phyloP scores from a whole-genome alignment of 495 filamentous ascomycete species.

The Penicillium turbatum region DNA sequence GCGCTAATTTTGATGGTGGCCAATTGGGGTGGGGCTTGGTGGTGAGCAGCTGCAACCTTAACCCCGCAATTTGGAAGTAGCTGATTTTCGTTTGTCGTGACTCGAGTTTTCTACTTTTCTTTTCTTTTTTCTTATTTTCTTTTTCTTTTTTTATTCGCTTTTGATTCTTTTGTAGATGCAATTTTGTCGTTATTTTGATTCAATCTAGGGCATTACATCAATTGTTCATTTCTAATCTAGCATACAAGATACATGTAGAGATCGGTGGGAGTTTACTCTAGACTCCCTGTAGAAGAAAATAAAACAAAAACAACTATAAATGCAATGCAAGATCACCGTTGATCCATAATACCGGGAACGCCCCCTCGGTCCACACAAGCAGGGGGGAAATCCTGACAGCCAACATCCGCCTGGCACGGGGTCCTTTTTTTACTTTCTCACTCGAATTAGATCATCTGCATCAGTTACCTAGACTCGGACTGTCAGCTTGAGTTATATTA shows the following conservation, averaged over 20 bases:
- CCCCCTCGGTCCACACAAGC: background rate
- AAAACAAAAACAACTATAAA: too few relatives aligned
- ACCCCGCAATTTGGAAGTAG: slow-evolving; percentile 27
- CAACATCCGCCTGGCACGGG: too few relatives aligned
- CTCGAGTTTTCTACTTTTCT: background rate
- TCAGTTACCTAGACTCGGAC: too few relatives aligned
- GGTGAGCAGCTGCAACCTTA: slow-evolving; percentile 27
- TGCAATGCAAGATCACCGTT: slow-evolving; percentile 12
- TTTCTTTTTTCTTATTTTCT: background rate
- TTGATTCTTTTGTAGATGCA: background rate
- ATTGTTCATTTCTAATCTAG: background rate
- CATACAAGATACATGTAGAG: too few relatives aligned
- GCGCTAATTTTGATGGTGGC: slow-evolving; percentile 5
- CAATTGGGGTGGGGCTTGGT: background rate
- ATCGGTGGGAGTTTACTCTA: too few relatives aligned
- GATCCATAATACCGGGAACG: slow-evolving; percentile 1
- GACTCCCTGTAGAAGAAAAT: too few relatives aligned
- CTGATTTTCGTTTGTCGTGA: background rate
- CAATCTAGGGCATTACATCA: background rate
- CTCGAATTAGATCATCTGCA: too few relatives aligned
- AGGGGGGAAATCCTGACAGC: background rate
- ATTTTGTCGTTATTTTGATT: background rate
- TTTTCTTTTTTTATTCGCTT: background rate
- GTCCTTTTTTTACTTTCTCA: background rate
- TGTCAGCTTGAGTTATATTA: too few relatives aligned